A percentile compares a stretch with the other conserved stretches of the same genome.
These are phyloP conservation scores for Ophiostoma populinum DNA, from an alignment of 2,329 filamentous ascomycete species.

Conservation along the genomic window DNA sequence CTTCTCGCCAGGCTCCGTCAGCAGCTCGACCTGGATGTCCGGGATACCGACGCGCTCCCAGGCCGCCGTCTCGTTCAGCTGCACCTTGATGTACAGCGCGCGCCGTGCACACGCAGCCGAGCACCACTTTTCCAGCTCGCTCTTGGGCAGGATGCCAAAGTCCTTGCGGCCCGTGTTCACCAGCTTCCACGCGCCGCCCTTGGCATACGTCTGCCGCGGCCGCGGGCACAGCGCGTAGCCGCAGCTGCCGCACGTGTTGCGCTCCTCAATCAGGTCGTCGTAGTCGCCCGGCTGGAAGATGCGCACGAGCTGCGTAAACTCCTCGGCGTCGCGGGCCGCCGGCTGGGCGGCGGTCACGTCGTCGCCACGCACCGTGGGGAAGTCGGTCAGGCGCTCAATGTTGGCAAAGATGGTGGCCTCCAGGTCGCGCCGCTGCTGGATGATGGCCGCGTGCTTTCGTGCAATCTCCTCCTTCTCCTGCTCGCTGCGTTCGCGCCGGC, in stretches of 20 bases:
- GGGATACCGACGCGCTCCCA: slow-evolving; percentile 57
- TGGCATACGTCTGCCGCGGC: slow-evolving; percentile 37
- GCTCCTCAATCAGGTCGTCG: slow-evolving; percentile 74
- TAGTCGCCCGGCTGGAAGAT: slow-evolving; percentile 79
- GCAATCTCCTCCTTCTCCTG: slow-evolving; percentile 43
- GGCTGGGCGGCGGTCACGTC: slow-evolving; percentile 26
- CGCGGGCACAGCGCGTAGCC: slow-evolving; percentile 67
- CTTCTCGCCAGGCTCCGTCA: slow-evolving; percentile 43
- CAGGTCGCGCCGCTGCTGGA: slow-evolving; percentile 67
- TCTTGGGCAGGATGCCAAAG: slow-evolving; percentile 50
- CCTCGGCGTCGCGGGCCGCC: slow-evolving; percentile 39
- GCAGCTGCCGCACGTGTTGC: slow-evolving; percentile 67
- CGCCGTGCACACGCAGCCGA: slow-evolving; percentile 59
- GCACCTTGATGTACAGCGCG: slow-evolving; percentile 73
- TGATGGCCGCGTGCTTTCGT: slow-evolving; percentile 62
- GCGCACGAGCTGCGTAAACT: slow-evolving; percentile 49
- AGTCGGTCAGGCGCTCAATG: slow-evolving; percentile 53
- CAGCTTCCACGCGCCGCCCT: slow-evolving; percentile 51
- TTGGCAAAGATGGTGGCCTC: slow-evolving; percentile 56
- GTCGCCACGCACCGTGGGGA: slow-evolving; percentile 23
- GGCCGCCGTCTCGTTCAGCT: slow-evolving; percentile 68
- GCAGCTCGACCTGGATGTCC: slow-evolving; percentile 39
- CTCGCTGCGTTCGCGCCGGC: slow-evolving; percentile 18
- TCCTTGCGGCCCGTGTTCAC: slow-evolving; percentile 33
- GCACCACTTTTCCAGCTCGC: slow-evolving; percentile 76